phyloP scores from a whole-genome alignment of 116 monocot species.

The Posidonia oceanica region DNA sequence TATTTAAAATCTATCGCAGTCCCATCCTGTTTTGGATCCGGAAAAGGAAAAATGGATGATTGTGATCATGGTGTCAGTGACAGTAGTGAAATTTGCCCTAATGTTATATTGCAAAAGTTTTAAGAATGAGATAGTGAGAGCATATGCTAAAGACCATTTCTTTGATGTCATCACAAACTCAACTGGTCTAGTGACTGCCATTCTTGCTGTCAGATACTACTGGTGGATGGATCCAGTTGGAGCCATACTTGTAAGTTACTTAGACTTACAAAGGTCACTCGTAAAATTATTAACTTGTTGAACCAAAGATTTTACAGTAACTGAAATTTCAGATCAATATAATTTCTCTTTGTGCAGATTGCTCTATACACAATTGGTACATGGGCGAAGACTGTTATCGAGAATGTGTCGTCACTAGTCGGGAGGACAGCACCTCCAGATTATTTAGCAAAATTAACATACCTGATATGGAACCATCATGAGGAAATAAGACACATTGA shows the following conservation, averaged over 20 bases:
- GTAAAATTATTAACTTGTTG: too few relatives aligned
- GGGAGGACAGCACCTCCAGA: conserved; percentile 74
- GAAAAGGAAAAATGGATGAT: conserved; percentile 55
- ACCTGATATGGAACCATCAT: conserved; percentile 87
- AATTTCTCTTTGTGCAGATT: conserved; percentile 30
- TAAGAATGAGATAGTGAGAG: conserved; percentile 69
- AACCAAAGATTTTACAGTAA: too few relatives aligned
- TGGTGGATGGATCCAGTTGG: conserved; percentile 95
- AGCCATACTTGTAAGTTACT: conserved; percentile 52
- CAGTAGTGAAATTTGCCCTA: conserved; percentile 54
- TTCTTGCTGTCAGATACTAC: conserved; percentile 35
- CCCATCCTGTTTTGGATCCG: conserved; percentile 18
- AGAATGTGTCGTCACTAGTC: conserved; percentile 60
- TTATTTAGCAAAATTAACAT: conserved; percentile 66
- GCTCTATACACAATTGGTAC: conserved; percentile 71
- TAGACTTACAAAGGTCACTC: too few relatives aligned
- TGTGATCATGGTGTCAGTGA: conserved; percentile 68
- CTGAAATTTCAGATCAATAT: neutral
- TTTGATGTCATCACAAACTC: conserved; percentile 94
- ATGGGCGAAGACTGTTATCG: conserved; percentile 64
- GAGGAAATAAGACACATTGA: conserved; percentile 65
- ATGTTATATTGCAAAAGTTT: conserved; percentile 73
- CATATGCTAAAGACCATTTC: conserved; percentile 89
- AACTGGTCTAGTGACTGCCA: conserved; percentile 46
- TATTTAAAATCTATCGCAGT: conserved; percentile 13